Conservation (phyloP, 768 basidiomycete genomes). For the Russula sp. region DNA sequence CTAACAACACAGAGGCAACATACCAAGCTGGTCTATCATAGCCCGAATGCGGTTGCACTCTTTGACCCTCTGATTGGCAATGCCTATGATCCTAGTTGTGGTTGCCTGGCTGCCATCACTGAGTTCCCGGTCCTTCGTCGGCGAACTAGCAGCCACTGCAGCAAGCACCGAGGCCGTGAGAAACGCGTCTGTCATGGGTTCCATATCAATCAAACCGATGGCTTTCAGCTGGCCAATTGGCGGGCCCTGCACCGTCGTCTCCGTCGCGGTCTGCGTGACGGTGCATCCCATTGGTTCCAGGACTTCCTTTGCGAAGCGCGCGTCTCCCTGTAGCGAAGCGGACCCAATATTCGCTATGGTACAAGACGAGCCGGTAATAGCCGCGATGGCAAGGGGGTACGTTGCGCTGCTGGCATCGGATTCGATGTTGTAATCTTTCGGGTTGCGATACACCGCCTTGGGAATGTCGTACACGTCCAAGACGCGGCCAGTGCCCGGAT, state of each 20-base stretch:
- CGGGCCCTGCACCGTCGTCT: conserved; percentile 91
- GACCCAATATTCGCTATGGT: conserved; percentile 91
- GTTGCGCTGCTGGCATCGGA: conserved; percentile 94
- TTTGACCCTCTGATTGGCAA: conserved; percentile 97
- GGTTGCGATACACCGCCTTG: conserved; percentile 68
- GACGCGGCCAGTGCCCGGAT: conserved; percentile 48
- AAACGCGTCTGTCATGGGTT: conserved; percentile 99
- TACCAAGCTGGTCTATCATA: conserved; percentile 93
- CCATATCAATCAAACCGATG: conserved; percentile 90
- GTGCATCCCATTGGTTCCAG: conserved; percentile 92
- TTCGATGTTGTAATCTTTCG: conserved; percentile 80
- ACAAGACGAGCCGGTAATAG: conserved; percentile 94
- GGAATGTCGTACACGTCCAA: conserved; percentile 88
- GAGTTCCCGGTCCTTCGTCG: conserved; percentile 43
- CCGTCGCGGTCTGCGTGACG: conserved; percentile 79
- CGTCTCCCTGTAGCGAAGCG: conserved; percentile 92
- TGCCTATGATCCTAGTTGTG: conserved; percentile 82
- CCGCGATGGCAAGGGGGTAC: conserved; percentile 94
- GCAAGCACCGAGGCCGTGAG: conserved; percentile 90
- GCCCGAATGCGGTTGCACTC: conserved; percentile 96
- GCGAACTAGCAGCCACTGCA: conserved; percentile 55
- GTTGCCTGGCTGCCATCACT: conserved; percentile 29
- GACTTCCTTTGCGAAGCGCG: conserved; percentile 88
- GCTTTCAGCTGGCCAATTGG: conserved; percentile 73
- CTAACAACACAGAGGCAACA: conserved; percentile 22